Evolutionary conservation across 1,284 basidiomycete genomes (phyloP).

Genomic region (Rhodotorula mucilaginosa): DNA sequence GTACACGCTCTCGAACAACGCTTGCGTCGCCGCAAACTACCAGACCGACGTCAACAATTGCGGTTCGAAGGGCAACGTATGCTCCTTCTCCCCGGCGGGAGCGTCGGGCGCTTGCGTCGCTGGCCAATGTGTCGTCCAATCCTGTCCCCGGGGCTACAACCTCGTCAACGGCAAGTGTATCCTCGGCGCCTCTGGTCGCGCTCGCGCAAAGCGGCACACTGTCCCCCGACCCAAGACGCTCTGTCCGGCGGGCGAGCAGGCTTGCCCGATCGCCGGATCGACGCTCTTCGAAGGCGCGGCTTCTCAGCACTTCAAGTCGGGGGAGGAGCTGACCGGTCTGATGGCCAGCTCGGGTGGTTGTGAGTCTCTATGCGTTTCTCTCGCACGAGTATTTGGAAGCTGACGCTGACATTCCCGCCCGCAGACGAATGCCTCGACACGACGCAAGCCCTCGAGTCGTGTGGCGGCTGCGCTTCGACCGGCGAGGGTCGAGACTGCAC

Average conservation of each 20-base stretch:
- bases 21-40: conserved; percentile 9
- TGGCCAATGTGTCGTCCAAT: conserved; percentile 11
- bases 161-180: conserved; percentile 17
- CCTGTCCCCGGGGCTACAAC: conserved; percentile 18
- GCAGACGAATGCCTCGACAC: conserved; percentile 52
- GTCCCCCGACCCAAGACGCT: conserved; percentile 17
- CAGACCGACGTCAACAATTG: conserved; percentile 23
- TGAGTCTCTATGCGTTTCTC: conserved; percentile 36
- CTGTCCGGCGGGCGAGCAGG: conserved; percentile 38
- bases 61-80: conserved; percentile 10
- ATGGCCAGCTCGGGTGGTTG: conserved; percentile 38
- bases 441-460: conserved; percentile 52
- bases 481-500: conserved; percentile 69
- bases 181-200: conserved; percentile 9
- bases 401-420: neutral
- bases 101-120: conserved; percentile 10
- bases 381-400: neutral
- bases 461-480: conserved; percentile 67
- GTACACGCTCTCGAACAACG: conserved; percentile 11
- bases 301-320: conserved; percentile 26
- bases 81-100: conserved; percentile 9
- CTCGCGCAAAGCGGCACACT: conserved; percentile 28
- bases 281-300: conserved; percentile 27
- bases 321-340: conserved; percentile 11
- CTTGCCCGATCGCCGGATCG: conserved; percentile 42